Base-by-base conservation (phyloP, 116 monocot genomes). In the Trichopus zeylanicus region DNA sequence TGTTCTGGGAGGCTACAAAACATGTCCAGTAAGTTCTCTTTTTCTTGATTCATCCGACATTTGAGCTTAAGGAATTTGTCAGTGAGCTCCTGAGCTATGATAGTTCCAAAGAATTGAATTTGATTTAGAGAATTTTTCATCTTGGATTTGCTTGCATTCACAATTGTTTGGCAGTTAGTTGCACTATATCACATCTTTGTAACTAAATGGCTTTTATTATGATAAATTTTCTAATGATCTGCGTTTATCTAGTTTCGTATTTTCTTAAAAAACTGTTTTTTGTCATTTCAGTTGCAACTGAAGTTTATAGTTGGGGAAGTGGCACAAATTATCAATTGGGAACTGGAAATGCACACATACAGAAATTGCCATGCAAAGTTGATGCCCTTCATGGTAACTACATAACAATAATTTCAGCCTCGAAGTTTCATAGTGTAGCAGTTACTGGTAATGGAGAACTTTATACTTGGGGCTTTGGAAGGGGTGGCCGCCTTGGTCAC, bases 311-410 rank as follows among this genome's bases (percentile, higher is more conserved):
- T 63, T 98, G 98, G 98, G 98, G 98, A 60, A 98, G 91, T 69
- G 98, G 98, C 49, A 83, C 91, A 63, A 98, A 98, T 62, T 98
- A 98, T 70, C 98, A 98, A 59, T 82, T 98, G 46, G 98, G 98
- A 62, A 98, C 98, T 51, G 91, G 98, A 61, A 98, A 98, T 76
- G 85, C 91, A 27, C 98, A 98, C 64, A 85, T 98, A 39, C 87
- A 91, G 64, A 98, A 85, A 61, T 64, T 88, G 18, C 98, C 91
- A 27, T 79, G 91, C 61, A 98, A 98, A 81, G 82, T 91, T 63
- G 98, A 98, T 61, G 73, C 82, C 4, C 80, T 98, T 62, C 84
- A 98, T 51, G 85, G 77, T 24, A 78, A 73, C 37, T 73, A 67
- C 53, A 73, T 80, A 39, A 98, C 76, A 62, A 65, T 65, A 47